These are phyloP conservation scores for Sclerospora graminicola DNA, from an alignment of 352 stramenopile genomes.

Conservation along the genomic window DNA sequence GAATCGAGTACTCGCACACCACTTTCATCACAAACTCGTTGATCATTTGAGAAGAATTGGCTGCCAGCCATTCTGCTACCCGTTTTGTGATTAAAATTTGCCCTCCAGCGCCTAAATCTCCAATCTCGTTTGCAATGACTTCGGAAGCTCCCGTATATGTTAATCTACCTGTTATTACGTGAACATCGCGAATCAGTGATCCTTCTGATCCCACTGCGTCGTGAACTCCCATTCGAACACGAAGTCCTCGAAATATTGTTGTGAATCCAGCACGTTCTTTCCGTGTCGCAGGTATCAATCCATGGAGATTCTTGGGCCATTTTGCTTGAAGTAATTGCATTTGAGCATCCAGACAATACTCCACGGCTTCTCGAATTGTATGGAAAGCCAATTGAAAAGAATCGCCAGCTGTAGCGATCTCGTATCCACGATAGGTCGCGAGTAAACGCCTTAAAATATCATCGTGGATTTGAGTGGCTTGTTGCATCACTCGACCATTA, in stretches of 20 bases:
- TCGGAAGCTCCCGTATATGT: slow-evolving; percentile 36
- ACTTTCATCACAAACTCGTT: slow-evolving; percentile 17
- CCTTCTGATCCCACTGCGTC: slow-evolving; percentile 24
- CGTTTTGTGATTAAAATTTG: slow-evolving; percentile 42
- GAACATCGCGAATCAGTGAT: slow-evolving; percentile 18
- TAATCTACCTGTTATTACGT: slow-evolving; percentile 32
- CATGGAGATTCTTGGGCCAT: slow-evolving; percentile 42
- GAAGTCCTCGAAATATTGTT: slow-evolving; percentile 30
- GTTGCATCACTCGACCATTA: slow-evolving; percentile 33
- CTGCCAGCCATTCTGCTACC: slow-evolving; percentile 26
- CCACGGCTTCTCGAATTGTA: slow-evolving; percentile 34
- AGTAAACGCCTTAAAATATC: slow-evolving; percentile 29
- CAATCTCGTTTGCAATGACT: slow-evolving; percentile 39
- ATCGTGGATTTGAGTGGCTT: slow-evolving; percentile 41
- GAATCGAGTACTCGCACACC: slow-evolving; percentile 23
- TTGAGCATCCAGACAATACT: slow-evolving; percentile 41
- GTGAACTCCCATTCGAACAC: slow-evolving; percentile 42
- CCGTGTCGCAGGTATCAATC: slow-evolving; percentile 24
- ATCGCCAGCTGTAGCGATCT: slow-evolving; percentile 45
- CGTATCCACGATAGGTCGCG: slow-evolving; percentile 38
- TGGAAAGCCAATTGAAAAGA: slow-evolving; percentile 50
- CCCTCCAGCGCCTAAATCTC: slow-evolving; percentile 33
- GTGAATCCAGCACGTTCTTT: slow-evolving; percentile 18
- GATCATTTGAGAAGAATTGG: slow-evolving; percentile 9
- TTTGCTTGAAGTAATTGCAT: slow-evolving; percentile 30